Conservation (phyloP, 768 basidiomycete genomes). For the Mycena leptocephala region DNA sequence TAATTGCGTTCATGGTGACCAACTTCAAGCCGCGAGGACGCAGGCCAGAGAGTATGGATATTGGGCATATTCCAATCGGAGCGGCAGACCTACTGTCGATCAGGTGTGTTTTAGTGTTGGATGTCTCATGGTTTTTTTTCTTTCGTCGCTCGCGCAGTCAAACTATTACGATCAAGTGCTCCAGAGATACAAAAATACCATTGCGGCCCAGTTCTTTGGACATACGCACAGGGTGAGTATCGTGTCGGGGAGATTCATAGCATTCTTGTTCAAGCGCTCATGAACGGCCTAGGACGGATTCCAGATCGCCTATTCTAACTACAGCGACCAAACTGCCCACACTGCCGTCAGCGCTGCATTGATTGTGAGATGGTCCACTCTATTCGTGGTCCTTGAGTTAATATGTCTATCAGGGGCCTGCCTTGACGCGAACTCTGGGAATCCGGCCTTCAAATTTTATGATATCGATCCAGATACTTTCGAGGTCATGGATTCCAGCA, state of each 20-base stretch:
- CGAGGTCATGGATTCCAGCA: conserved; percentile 57
- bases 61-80: conserved; percentile 54
- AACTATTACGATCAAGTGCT: conserved; percentile 60
- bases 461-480: conserved; percentile 61
- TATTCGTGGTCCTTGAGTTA: neutral
- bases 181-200: conserved; percentile 56
- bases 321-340: conserved; percentile 46
- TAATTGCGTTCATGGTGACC: conserved; percentile 55
- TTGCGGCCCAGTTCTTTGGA: conserved; percentile 60
- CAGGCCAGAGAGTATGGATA: conserved; percentile 56
- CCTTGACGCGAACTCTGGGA: conserved; percentile 58
- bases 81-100: conserved; percentile 41
- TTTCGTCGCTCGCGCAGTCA: conserved; percentile 41
- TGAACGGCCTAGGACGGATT: conserved; percentile 51
- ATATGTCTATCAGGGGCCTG: conserved; percentile 39
- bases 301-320: conserved; percentile 58
- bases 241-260: neutral
- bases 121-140: neutral
- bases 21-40: conserved; percentile 55
- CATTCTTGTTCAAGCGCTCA: neutral
- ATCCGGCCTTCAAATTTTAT: conserved; percentile 58
- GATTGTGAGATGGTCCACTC: conserved; percentile 28
- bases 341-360: conserved; percentile 50
- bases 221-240: conserved; percentile 52
- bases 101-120: conserved; percentile 11